These are phyloP conservation scores for Volvariella surrecta DNA, from an alignment of 1,284 basidiomycete genomes.

Conservation along the genomic window DNA sequence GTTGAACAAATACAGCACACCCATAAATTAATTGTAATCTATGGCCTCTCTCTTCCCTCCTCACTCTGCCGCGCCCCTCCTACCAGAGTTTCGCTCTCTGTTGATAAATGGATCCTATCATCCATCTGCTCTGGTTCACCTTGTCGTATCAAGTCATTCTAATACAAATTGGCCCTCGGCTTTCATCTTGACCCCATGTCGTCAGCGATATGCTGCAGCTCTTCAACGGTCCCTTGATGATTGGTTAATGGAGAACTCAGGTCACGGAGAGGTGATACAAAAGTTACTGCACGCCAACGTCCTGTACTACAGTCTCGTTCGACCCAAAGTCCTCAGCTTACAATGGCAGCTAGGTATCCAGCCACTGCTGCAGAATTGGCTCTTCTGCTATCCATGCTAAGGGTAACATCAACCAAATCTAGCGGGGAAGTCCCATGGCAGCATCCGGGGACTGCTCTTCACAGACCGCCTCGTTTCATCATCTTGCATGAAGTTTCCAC, in stretches of 20 bases:
- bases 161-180: neutral
- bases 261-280: conserved; percentile 30
- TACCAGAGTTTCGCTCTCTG: conserved; percentile 36
- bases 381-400: conserved; percentile 46
- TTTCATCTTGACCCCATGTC: neutral
- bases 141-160: conserved; percentile 44
- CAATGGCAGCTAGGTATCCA: conserved; percentile 45
- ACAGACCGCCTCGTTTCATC: conserved; percentile 33
- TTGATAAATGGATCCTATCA: conserved; percentile 46
- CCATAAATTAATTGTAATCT: too few species aligned
- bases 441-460: conserved; percentile 29
- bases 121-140: conserved; percentile 47
- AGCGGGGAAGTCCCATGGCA: conserved; percentile 9
- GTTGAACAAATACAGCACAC: neutral
- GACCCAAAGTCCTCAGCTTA: conserved; percentile 3
- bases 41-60: conserved; percentile 35
- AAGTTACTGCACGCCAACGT: conserved; percentile 40
- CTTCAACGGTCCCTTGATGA: conserved; percentile 45
- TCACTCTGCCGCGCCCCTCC: conserved; percentile 16
- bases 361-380: conserved; percentile 50
- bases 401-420: conserved; percentile 20
- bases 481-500: conserved; percentile 57
- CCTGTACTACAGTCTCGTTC: conserved; percentile 32
- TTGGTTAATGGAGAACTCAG: conserved; percentile 36
- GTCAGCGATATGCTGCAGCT: conserved; percentile 11